A percentile compares a stretch with the other conserved stretches of the same genome.
phyloP scores from a whole-genome alignment of 1,284 basidiomycete genomes.

The Malassezia caprae region DNA sequence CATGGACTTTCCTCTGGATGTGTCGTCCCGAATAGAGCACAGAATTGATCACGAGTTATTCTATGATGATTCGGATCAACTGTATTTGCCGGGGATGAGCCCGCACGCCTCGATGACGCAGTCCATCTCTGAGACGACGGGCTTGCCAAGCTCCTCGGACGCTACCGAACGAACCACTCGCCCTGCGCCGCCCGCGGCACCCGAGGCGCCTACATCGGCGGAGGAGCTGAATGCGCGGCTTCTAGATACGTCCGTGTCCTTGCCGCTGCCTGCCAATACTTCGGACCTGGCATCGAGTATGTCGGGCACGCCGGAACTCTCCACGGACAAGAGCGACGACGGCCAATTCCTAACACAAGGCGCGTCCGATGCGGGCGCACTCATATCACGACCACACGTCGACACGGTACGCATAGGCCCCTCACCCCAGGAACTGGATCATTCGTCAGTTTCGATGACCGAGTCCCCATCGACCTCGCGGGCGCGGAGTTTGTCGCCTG shows the following conservation, averaged over 20 bases:
- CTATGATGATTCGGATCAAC: slow-evolving; percentile 12
- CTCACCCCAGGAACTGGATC: background rate
- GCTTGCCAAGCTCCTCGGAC: background rate
- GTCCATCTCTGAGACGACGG: background rate
- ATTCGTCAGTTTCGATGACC: slow-evolving; percentile 8
- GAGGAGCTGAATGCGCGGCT: slow-evolving; percentile 1
- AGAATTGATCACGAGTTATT: slow-evolving; percentile 16
- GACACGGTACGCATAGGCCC: background rate
- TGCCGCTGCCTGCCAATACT: background rate
- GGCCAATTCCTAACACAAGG: slow-evolving; percentile 1
- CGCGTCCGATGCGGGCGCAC: background rate
- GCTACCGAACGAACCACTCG: background rate
- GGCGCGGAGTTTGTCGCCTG: background rate
- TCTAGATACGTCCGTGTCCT: slow-evolving; percentile 5
- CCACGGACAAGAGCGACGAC: background rate
- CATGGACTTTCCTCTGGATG: slow-evolving; percentile 15
- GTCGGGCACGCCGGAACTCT: background rate
- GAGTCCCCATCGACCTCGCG: slow-evolving; percentile 11
- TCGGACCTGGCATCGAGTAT: background rate
- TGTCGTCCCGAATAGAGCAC: slow-evolving; percentile 14
- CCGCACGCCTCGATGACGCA: slow-evolving; percentile 9
- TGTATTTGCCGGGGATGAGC: slow-evolving; percentile 8
- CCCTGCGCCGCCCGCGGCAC: background rate
- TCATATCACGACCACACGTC: background rate
- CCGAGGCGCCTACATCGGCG: background rate